Evolutionary conservation across 73 alveolate genomes (phyloP), one percentile per base, ranked within the genome.

Genomic region (Tetrahymena thermophila): DNA sequence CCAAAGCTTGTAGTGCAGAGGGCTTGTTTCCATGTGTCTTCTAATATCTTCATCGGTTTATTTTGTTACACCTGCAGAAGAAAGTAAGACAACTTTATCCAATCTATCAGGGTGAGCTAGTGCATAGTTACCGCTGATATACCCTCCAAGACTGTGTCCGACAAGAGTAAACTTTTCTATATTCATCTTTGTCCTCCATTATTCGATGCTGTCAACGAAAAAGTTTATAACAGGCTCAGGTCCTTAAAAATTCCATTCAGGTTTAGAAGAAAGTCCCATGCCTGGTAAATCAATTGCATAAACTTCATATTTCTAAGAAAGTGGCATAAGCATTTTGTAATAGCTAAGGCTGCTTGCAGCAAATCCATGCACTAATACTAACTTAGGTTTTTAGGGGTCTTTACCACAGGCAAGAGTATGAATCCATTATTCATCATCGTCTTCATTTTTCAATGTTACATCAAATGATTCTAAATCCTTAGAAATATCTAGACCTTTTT

Each of bases 71-170:
- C 94, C 94, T 19, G 71, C 71, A 38, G 94, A 10, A n/a, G 84
- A 40, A n/a, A 85, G 94, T 35, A 85, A n/a, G 17, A 85, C 94
- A 19, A 85, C 7, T 21, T 85, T 43, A 13, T 85, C 71, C 17
- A 85, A 25, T 43, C 17, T 40, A 25, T 85, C 94, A 28, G 94
- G 84, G 94, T 40, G 38, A 4, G 3, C 6, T 43, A 38, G 10
- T 23, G 94, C 94, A 43, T 85, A 85, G 10, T 85, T 85, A 2
- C 84, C 94, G 35, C 94, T 85, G 43, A 85, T 85, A 85, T 40
- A 85, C 34, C 94, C 94, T 85, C 94, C 94, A 7, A 85, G 56
- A 35, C 94, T 85, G n/a, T 85, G 94, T 25, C 94, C 94, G 6
- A 85, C 71, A n/a, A 40, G 56, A n/a, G 56, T 85, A 25, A 85